Percentiles rank a stretch among this genome's conserved stretches.
These are phyloP conservation scores for Smithsoniella earleae DNA, from an alignment of 163 green algal genomes.

Conservation along the genomic window DNA sequence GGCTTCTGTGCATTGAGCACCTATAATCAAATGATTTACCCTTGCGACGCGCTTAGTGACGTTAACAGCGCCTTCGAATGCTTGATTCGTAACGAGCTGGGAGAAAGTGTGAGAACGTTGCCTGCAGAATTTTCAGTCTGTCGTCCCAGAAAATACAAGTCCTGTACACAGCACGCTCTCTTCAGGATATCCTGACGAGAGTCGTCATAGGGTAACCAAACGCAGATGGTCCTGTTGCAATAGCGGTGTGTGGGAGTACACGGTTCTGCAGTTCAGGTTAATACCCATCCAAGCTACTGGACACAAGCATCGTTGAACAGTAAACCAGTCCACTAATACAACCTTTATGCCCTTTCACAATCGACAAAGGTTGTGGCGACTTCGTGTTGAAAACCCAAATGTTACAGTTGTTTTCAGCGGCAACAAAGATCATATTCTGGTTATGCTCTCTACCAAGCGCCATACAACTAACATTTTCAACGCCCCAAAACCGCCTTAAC, in stretches of 20 bases:
- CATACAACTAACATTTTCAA: neutral
- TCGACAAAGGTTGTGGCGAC: neutral
- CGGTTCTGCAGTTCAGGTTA: too few species aligned
- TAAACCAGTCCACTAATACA: neutral
- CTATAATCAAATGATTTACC: neutral
- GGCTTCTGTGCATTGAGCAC: neutral
- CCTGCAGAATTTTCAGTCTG: neutral
- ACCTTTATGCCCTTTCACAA: slow-evolving; percentile 11
- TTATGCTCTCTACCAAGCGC: neutral
- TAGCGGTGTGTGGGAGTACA: too few species aligned
- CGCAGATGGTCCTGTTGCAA: too few species aligned
- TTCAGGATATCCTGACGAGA: too few species aligned
- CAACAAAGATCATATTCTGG: slow-evolving; percentile 29
- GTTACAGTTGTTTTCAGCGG: neutral
- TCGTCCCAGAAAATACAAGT: slow-evolving; percentile 27
- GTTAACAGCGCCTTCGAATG: neutral
- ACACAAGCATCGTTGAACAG: slow-evolving; percentile 3
- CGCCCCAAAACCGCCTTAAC: neutral
- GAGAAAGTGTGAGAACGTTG: neutral
- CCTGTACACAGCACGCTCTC: too few species aligned
- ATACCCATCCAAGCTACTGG: slow-evolving; percentile 1
- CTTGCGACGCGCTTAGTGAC: neutral
- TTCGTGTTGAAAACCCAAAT: neutral
- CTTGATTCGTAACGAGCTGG: neutral
- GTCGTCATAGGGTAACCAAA: too few species aligned